Evolutionary conservation across 2,329 filamentous ascomycete genomes (phyloP).

Genomic region (Fusarium devonianum): DNA sequence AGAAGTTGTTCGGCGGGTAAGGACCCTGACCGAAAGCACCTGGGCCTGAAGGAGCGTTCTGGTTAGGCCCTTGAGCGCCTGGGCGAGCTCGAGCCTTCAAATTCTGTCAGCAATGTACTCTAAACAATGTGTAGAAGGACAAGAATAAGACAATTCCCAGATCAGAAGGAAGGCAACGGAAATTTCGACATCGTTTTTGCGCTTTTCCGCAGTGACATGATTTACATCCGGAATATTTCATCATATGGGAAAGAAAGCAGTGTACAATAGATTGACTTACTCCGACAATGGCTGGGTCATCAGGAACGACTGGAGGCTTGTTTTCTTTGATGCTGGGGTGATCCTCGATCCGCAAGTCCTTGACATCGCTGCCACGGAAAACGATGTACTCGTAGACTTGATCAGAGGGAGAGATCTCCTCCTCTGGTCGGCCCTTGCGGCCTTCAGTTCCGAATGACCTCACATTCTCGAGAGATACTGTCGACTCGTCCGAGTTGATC

Average conservation of each 20-base stretch:
- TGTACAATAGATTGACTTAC: slow-evolving; percentile 69
- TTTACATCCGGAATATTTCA: slow-evolving; percentile 99
- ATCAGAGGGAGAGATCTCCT: slow-evolving; percentile 84
- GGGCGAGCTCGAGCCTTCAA: slow-evolving; percentile 52
- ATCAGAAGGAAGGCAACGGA: slow-evolving; percentile 99
- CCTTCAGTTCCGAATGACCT: slow-evolving; percentile 94
- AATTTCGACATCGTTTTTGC: slow-evolving; percentile 96
- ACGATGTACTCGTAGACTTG: slow-evolving; percentile 98
- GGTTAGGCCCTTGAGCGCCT: slow-evolving; percentile 44
- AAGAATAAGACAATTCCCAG: slow-evolving; percentile 30
- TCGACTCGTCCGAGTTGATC: slow-evolving; percentile 97
- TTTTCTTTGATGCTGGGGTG: slow-evolving; percentile 76
- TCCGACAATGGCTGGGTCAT: slow-evolving; percentile 95
- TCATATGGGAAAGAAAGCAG: slow-evolving; percentile 64
- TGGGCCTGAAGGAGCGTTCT: slow-evolving; percentile 47
- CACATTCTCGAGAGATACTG: slow-evolving; percentile 96
- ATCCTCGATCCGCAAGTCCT: slow-evolving; percentile 94
- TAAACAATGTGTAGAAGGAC: slow-evolving; percentile 37
- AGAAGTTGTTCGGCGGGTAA: slow-evolving; percentile 56
- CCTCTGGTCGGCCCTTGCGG: slow-evolving; percentile 76
- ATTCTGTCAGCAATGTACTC: slow-evolving; percentile 39
- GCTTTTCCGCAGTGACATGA: slow-evolving; percentile 82
- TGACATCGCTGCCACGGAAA: slow-evolving; percentile 97
- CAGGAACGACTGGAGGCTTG: slow-evolving; percentile 79
- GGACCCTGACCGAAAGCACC: slow-evolving; percentile 53